These are phyloP conservation scores for Colletotrichum sp. DNA, from an alignment of 2,329 filamentous ascomycete species.

Conservation along the genomic window DNA sequence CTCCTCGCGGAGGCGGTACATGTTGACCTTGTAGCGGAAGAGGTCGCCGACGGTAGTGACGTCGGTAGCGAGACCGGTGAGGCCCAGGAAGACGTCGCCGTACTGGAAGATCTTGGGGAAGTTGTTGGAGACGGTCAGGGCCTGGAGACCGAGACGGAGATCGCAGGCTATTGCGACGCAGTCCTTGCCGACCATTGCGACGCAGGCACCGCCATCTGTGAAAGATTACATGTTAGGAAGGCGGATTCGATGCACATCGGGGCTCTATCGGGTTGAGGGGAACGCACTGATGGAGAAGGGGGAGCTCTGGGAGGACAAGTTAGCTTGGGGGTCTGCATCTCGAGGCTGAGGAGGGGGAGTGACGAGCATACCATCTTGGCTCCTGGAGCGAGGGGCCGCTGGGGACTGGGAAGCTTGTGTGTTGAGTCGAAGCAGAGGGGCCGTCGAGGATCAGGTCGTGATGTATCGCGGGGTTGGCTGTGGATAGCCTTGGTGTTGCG, in stretches of 20 bases:
- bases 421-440: not conserved
- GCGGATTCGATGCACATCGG: slow-evolving; percentile 9
- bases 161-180: slow-evolving; percentile 99
- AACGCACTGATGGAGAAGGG: slow-evolving; percentile 93
- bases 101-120: slow-evolving; percentile 99
- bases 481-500: slow-evolving; percentile 2
- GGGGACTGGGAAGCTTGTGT: not conserved
- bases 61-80: slow-evolving; percentile 96
- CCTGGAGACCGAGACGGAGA: slow-evolving; percentile 94
- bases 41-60: slow-evolving; percentile 94
- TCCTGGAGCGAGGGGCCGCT: slow-evolving; percentile 19
- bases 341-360: slow-evolving; percentile 12
- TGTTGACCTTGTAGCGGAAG: slow-evolving; percentile 99
- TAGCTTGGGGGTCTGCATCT: slow-evolving; percentile 34
- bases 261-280: slow-evolving; percentile 4
- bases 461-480: not conserved
- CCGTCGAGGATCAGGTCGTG: not conserved
- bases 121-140: slow-evolving; percentile 98
- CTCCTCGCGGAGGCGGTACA: slow-evolving; percentile 99
- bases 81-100: slow-evolving; percentile 92
- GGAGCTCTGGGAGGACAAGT: slow-evolving; percentile 66
- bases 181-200: slow-evolving; percentile 99
- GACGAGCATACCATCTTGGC: slow-evolving; percentile 25
- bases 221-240: slow-evolving; percentile 20
- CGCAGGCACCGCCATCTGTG: slow-evolving; percentile 85